Percentiles rank a stretch among this genome's conserved stretches.
Conservation (phyloP, 2,329 filamentous ascomycete genomes). For the Cercospora sp. region DNA sequence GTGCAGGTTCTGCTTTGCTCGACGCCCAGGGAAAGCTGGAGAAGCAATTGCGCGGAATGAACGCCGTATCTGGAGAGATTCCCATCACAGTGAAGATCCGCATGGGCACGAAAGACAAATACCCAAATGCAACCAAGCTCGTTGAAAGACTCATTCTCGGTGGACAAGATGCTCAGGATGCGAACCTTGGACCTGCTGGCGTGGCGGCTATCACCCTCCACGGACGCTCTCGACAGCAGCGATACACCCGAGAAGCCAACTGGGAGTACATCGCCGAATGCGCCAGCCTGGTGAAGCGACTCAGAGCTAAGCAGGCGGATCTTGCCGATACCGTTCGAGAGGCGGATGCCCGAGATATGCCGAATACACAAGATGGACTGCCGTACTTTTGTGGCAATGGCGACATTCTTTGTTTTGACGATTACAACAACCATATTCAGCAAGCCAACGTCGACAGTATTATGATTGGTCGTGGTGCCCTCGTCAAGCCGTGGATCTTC, state of each 20-base stretch:
- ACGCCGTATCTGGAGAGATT: conserved; percentile 82
- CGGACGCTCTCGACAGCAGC: conserved; percentile 87
- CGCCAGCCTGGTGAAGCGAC: conserved; percentile 75
- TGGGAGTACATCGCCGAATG: conserved; percentile 94
- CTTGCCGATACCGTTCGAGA: conserved; percentile 75
- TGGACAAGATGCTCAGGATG: conserved; percentile 66
- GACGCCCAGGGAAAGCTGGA: conserved; percentile 85
- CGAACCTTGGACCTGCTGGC: conserved; percentile 70
- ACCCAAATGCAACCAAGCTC: conserved; percentile 76
- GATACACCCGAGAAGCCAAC: conserved; percentile 89
- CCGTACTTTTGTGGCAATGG: conserved; percentile 91
- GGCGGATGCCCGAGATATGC: conserved; percentile 70
- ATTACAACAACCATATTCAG: conserved; percentile 77
- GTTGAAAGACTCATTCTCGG: conserved; percentile 83
- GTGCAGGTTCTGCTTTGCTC: conserved; percentile 88
- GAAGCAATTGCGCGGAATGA: conserved; percentile 96
- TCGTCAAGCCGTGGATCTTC: conserved; percentile 98
- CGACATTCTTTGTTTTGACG: conserved; percentile 88
- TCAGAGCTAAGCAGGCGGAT: conserved; percentile 67
- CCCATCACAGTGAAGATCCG: conserved; percentile 95
- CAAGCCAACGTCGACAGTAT: conserved; percentile 84
- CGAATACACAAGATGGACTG: conserved; percentile 56
- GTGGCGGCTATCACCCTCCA: conserved; percentile 95
- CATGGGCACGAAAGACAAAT: conserved; percentile 79
- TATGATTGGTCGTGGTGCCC: conserved; percentile 93